These are phyloP conservation scores for Astrephomene gubernaculifera DNA, from an alignment of 139 green algal genomes.

Conservation along the genomic window DNA sequence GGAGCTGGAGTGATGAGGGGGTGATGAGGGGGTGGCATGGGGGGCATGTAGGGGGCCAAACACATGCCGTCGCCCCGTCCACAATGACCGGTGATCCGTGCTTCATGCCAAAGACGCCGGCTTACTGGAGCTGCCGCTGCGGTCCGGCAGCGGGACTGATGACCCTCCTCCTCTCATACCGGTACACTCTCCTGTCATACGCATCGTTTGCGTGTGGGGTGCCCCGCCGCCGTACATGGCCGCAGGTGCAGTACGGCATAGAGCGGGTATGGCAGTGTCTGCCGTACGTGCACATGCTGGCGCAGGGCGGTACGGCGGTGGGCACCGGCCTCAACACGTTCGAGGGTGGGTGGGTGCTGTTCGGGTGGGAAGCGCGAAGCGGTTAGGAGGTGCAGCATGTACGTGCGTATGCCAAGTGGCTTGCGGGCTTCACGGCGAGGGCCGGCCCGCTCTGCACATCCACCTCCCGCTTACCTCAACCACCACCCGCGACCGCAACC, in stretches of 20 bases:
- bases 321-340: conserved; percentile 95
- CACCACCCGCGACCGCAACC: background rate
- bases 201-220: no score
- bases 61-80: no score
- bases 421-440: background rate
- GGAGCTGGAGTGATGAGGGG: no score
- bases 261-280: conserved; percentile 76
- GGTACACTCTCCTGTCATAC: no score
- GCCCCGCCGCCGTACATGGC: no score
- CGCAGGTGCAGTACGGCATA: conserved; percentile 87
- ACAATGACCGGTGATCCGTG: no score
- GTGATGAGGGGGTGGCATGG: no score
- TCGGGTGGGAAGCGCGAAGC: background rate
- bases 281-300: conserved; percentile 84
- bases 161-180: no score
- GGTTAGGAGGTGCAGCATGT: background rate
- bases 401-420: background rate
- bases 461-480: background rate
- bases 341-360: conserved; percentile 21
- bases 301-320: conserved; percentile 95
- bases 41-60: no score
- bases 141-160: no score
- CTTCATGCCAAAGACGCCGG: no score
- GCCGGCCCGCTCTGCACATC: background rate
- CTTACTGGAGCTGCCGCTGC: no score